Evolutionary conservation across 106 monocot species (phyloP), one percentile per base, ranked within the genome.

Genomic region (Alisma plantagoaquatica): DNA sequence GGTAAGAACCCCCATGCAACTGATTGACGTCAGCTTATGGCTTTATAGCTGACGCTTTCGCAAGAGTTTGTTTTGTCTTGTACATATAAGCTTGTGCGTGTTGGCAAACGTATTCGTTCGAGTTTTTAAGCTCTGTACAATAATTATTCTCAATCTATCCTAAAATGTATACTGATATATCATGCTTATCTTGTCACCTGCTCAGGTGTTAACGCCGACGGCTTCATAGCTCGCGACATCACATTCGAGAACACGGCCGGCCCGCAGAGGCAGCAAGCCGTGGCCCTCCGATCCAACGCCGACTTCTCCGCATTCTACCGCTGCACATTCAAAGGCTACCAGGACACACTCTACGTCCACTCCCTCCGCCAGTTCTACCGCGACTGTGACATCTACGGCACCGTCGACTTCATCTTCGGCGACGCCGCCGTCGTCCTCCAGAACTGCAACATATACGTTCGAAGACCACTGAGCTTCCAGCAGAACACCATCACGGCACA

Each of bases 321-420:
- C 11, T 53, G 53, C 30, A 53, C 30, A 15, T 53, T 53, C 53
- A 53, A 31, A 16, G 53, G 53, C 30, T 53, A 53, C 29, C 53
- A 53, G 27, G 53, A 53, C 30, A 30, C 53, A 3, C 53, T 53
- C 29, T 53, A 53, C 30, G 29, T 53, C 23, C 19, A 56, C 35
- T 56, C 38, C 32, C 56, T 35, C 19, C 38, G 56, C 31, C 33
- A 41, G 35, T 56, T 56, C 56, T 38, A 56, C 19, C 35, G 56
- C 17, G 20, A 56, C 2, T 56, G 56, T 31, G 53, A 53, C 53
- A 31, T 53, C 27, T 53, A 53, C 53, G 53, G 53, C 29, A 53
- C 53, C 8, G 53, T 53, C 29, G 56, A 56, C 56, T 56, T 56
- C 56, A 56, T 56, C 56, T 56, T 56, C 20, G 56, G 56, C 33